These are phyloP conservation scores for Teratosphaeria viscida DNA, from an alignment of 2,329 filamentous ascomycete species.

Conservation along the genomic window DNA sequence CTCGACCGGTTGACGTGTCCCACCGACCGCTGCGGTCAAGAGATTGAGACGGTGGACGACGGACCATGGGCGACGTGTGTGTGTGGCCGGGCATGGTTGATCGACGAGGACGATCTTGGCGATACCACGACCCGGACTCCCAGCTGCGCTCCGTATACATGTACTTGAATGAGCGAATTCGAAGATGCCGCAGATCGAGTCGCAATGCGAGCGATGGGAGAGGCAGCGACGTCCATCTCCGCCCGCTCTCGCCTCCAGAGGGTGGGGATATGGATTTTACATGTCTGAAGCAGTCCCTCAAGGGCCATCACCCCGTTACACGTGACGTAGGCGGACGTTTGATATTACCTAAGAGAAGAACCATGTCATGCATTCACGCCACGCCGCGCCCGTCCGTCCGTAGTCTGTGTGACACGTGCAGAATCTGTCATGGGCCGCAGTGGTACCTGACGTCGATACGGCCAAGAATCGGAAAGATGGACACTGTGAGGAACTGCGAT, in stretches of 20 bases:
- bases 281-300: neutral
- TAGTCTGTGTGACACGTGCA: conserved; percentile 6
- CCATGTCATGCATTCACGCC: neutral
- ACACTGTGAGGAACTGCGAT: neutral
- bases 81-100: neutral
- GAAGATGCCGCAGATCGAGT: no score
- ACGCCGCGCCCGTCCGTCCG: conserved; percentile 37
- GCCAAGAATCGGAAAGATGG: neutral
- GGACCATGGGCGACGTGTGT: neutral
- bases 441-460: neutral
- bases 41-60: neutral
- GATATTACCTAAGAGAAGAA: no score
- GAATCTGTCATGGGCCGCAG: neutral
- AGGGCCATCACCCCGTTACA: neutral
- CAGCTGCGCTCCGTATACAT: no score
- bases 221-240: no score
- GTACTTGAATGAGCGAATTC: no score
- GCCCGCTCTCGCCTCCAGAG: no score
- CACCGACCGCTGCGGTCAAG: neutral
- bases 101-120: neutral
- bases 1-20: no score
- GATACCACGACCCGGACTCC: no score
- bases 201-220: no score
- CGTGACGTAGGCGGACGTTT: neutral
- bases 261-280: no score